Conservation (phyloP, 306 rosid genomes). For the Fragaria vesca region DNA sequence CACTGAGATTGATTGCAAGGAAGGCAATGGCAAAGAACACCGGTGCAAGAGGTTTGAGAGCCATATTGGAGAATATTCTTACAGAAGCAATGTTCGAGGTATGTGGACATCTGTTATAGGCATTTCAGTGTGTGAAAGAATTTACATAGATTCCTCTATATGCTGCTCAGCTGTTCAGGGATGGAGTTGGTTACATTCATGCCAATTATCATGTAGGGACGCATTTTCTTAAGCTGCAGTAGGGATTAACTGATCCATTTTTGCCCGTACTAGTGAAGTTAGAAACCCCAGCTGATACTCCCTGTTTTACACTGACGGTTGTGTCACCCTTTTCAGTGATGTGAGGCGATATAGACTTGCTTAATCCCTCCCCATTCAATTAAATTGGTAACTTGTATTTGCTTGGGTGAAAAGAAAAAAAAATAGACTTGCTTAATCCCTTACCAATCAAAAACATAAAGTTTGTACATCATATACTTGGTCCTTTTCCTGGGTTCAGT, state of each 20-base stretch:
- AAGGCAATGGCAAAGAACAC: conserved; percentile 70
- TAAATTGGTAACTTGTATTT: not conserved
- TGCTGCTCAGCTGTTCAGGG: not conserved
- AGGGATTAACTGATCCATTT: not conserved
- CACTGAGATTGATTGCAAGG: conserved; percentile 61
- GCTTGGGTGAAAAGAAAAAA: not conserved
- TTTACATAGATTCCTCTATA: not conserved
- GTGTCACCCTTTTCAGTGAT: not conserved
- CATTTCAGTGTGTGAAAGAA: not conserved
- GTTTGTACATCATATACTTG: not conserved
- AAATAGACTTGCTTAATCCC: not conserved
- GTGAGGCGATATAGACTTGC: not conserved
- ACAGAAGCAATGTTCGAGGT: conserved; percentile 82
- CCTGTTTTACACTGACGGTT: not conserved
- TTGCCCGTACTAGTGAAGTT: not conserved
- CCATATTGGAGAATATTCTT: conserved; percentile 60
- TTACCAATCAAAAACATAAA: not conserved
- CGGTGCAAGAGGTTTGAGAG: conserved; percentile 73
- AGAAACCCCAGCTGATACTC: not conserved
- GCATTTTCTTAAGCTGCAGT: not conserved
- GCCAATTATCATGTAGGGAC: not conserved
- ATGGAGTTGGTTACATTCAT: not conserved
- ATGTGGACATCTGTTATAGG: not conserved
- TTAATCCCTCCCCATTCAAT: not conserved
- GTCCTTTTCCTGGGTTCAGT: not conserved